Evolutionary conservation across 441 rosid species (phyloP), one percentile per base, ranked within the genome.

Genomic region (Erysimum cheiri): DNA sequence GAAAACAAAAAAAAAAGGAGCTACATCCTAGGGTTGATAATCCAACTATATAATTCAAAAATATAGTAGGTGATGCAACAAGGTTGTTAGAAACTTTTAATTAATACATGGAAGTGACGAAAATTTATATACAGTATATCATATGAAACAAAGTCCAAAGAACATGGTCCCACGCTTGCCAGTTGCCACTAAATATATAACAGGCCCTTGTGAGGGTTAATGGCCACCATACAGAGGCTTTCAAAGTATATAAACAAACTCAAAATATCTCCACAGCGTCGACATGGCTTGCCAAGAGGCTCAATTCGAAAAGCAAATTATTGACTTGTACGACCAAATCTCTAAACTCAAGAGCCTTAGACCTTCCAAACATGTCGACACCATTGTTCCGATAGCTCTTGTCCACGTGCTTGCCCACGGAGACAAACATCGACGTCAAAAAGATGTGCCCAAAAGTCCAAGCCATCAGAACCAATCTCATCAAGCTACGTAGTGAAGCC

Each of bases 401-500:
- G 47, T 70, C 47, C 44, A 70, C 80, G 31, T 84, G 88, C 75
- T 28, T 74, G 26, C 78, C 81, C 1, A 78, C 84, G 6, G 58
- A 29, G 22, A 76, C 79, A 60, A 53, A 54, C 70, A 73, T 80
- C 61, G 81, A 84, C 40, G 74, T 78, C 57, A 36, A 74, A 28
- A 59, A 31, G 47, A 83, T 93, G 40, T 72, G 79, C 78, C 71
- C 60, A 24, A 73, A 69, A n/a, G 71, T 85, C 64, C 86, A 89
- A 80, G 83, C 80, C 22, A 85, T 85, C 69, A 84, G 98, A 78
- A 75, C 90, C 8, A 84, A 84, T 39, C 88, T 93, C 69, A 88
- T 88, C 44, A 79, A 70, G 65, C 86, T 93, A 0, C 88, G 90
- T 15, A 91, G 96, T 4, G 82, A 86, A 80, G 96, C 90, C 8